A percentile compares a stretch with the other conserved stretches of the same genome.
phyloP scores from a whole-genome alignment of 345 rosid species.

The Pelargonium nanum region DNA sequence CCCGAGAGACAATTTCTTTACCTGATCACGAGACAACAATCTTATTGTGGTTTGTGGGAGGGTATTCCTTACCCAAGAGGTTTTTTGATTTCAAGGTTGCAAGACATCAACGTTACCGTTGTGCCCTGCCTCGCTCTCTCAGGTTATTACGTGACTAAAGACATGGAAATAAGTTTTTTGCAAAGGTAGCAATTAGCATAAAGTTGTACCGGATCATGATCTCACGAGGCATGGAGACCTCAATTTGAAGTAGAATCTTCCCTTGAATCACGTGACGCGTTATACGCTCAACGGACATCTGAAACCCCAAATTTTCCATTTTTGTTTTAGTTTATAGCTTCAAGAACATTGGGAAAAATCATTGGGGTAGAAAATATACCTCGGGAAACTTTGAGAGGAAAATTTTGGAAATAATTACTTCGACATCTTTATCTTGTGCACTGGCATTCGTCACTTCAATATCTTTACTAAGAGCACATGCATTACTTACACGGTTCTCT shows the following conservation, averaged over 20 bases:
- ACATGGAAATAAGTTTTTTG: neutral
- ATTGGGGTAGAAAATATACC: constrained; percentile 25
- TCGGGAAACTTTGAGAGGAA: constrained; percentile 38
- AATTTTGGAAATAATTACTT: constrained; percentile 29
- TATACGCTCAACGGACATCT: constrained; percentile 49
- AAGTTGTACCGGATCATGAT: constrained; percentile 19
- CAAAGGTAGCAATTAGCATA: neutral
- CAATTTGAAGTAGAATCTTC: constrained; percentile 46
- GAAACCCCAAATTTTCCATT: constrained; percentile 43
- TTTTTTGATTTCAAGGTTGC: too few species aligned
- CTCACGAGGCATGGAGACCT: constrained; percentile 31
- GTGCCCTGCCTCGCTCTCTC: too few species aligned
- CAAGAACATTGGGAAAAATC: neutral
- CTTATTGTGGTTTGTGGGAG: too few species aligned
- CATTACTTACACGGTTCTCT: constrained; percentile 11
- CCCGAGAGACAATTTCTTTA: too few species aligned
- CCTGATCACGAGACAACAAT: too few species aligned
- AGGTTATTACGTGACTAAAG: too few species aligned
- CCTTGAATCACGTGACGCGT: constrained; percentile 59
- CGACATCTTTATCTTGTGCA: constrained; percentile 35
- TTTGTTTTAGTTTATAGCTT: too few species aligned
- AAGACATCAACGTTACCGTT: too few species aligned
- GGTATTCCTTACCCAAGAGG: too few species aligned
- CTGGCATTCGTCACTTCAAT: constrained; percentile 15
- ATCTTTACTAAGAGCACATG: constrained; percentile 25